Evolutionary conservation across 441 rosid genomes (phyloP).

Genomic region (Adansonia rubrostipa): DNA sequence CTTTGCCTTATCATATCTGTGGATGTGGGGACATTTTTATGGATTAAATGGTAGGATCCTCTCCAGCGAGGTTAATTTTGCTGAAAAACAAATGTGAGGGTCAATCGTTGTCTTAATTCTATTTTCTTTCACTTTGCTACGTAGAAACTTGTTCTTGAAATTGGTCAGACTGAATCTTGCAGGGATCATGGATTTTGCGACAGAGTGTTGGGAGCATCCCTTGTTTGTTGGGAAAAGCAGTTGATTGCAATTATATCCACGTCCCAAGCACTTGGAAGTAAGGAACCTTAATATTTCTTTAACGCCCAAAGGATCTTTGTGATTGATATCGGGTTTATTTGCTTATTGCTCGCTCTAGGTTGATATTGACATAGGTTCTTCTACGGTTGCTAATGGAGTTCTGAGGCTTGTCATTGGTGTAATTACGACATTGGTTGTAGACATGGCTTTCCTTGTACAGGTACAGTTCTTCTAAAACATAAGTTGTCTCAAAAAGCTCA

Average conservation of each 20-base stretch:
- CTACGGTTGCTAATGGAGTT: slow-evolving; percentile 99
- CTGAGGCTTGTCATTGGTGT: slow-evolving; percentile 94
- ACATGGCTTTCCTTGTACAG: slow-evolving; percentile 99
- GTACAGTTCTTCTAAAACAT: slow-evolving; percentile 37
- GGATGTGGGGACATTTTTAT: background rate
- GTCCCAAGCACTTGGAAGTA: slow-evolving; percentile 82
- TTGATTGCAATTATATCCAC: slow-evolving; percentile 93
- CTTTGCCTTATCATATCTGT: background rate
- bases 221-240: slow-evolving; percentile 94
- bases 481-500: background rate
- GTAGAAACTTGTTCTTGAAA: slow-evolving; percentile 14
- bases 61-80: background rate
- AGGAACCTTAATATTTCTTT: slow-evolving; percentile 24
- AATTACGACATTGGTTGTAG: slow-evolving; percentile 90
- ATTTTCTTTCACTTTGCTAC: background rate
- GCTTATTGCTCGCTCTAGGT: slow-evolving; percentile 54
- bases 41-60: background rate
- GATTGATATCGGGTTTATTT: slow-evolving; percentile 21
- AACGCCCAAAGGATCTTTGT: background rate
- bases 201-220: slow-evolving; percentile 99
- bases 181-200: slow-evolving; percentile 99
- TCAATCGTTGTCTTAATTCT: background rate
- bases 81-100: background rate
- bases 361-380: slow-evolving; percentile 97
- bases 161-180: slow-evolving; percentile 31